phyloP scores from a whole-genome alignment of 2,329 filamentous ascomycete genomes.

The Sporothrix euskadiensis region DNA sequence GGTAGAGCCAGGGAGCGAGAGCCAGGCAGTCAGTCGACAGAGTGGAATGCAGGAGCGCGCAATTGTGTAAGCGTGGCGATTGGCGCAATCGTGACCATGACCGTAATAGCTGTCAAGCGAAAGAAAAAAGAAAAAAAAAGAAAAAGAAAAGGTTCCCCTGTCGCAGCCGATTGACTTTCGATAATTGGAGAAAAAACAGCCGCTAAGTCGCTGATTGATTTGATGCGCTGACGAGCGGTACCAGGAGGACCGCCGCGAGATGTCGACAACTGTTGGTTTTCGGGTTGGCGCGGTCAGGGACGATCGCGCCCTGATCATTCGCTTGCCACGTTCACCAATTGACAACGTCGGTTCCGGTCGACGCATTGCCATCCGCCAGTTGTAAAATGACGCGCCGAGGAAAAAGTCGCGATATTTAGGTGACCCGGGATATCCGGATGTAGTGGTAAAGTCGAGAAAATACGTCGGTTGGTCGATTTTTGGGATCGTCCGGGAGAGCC shows the following conservation, averaged over 20 bases:
- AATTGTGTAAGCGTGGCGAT: neutral
- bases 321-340: neutral
- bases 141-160: neutral
- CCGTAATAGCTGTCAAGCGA: neutral
- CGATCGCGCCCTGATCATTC: neutral
- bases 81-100: neutral
- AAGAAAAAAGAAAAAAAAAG: neutral
- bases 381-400: neutral
- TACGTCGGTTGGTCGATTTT: neutral
- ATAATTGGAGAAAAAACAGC: neutral
- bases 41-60: neutral
- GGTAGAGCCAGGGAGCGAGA: neutral
- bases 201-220: neutral
- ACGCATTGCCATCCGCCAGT: neutral
- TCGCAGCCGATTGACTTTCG: neutral
- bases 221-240: neutral
- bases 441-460: neutral
- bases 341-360: neutral
- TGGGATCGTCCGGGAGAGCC: neutral
- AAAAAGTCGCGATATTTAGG: neutral
- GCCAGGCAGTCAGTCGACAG: neutral
- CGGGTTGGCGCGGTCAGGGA: neutral
- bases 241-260: neutral
- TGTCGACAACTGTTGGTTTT: neutral
- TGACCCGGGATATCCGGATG: neutral